Conservation (phyloP, 805 yeast species). For the Metschnikowia amazonensis region DNA sequence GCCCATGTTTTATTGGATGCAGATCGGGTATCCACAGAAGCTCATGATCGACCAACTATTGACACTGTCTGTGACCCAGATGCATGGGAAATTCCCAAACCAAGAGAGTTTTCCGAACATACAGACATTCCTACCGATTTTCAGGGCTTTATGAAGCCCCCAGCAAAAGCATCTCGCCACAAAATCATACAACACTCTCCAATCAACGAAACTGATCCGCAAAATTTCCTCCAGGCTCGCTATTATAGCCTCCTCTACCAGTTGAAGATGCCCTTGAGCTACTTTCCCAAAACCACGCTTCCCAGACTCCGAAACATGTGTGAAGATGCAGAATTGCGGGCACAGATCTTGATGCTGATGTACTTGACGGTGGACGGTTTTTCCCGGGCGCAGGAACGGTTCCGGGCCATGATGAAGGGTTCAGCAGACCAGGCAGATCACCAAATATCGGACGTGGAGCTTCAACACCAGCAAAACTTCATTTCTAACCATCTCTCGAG, state of each 20-base stretch:
- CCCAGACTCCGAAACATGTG: slow-evolving; percentile 45
- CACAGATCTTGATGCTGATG: slow-evolving; percentile 27
- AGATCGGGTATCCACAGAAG: neutral
- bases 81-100: neutral
- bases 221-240: slow-evolving; percentile 28
- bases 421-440: neutral
- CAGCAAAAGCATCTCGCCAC: neutral
- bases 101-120: neutral
- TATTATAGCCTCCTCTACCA: slow-evolving; percentile 38
- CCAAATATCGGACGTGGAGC: neutral
- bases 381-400: slow-evolving; percentile 1
- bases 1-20: neutral
- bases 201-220: slow-evolving; percentile 24
- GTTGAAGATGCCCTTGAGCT: slow-evolving; percentile 37
- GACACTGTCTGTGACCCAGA: neutral
- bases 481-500: neutral
- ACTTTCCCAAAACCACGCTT: slow-evolving; percentile 49
- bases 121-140: neutral
- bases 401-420: neutral
- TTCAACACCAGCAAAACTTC: neutral
- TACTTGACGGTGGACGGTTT: slow-evolving; percentile 29
- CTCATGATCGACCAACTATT: neutral
- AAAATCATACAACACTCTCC: slow-evolving; percentile 12
- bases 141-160: slow-evolving; percentile 4
- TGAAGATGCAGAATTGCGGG: slow-evolving; percentile 16